Conservation (phyloP, 139 green algal species). For the Volvox reticuliferus region DNA sequence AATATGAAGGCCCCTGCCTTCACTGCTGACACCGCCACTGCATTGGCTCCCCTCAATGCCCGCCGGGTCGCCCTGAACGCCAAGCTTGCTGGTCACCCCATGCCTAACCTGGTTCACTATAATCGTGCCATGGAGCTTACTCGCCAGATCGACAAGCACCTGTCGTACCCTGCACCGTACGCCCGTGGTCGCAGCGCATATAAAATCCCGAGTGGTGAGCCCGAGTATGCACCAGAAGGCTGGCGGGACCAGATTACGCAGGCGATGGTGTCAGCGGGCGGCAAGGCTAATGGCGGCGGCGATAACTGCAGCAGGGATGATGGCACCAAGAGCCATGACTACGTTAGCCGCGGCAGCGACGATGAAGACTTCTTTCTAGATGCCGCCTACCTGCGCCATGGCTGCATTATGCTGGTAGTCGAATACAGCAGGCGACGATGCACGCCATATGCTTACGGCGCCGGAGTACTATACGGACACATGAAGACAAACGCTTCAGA, state of each 20-base stretch:
- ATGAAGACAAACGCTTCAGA: neutral
- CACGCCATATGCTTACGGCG: neutral
- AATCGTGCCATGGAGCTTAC: constrained; percentile 22
- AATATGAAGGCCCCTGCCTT: neutral
- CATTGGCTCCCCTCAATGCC: neutral
- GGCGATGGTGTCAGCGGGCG: neutral
- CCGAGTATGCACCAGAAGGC: constrained; percentile 10
- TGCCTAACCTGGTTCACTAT: constrained; percentile 27
- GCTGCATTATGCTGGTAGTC: constrained; percentile 27
- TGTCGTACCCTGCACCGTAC: constrained; percentile 21
- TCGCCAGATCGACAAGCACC: neutral
- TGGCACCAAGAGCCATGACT: neutral
- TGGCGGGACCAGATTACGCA: neutral
- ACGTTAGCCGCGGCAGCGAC: neutral
- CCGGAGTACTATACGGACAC: too few relatives aligned
- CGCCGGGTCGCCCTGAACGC: neutral
- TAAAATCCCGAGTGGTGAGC: constrained; percentile 1
- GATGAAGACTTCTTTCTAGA: neutral
- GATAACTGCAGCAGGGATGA: neutral
- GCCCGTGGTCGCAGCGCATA: constrained; percentile 22
- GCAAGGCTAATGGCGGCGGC: neutral
- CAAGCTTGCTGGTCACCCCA: constrained; percentile 11
- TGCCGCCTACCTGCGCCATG: constrained; percentile 3
- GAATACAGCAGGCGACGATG: constrained; percentile 6
- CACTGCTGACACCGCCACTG: neutral